Evolutionary conservation across 306 rosid species (phyloP), one percentile per base, ranked within the genome.

Genomic region (Malus asiatica): DNA sequence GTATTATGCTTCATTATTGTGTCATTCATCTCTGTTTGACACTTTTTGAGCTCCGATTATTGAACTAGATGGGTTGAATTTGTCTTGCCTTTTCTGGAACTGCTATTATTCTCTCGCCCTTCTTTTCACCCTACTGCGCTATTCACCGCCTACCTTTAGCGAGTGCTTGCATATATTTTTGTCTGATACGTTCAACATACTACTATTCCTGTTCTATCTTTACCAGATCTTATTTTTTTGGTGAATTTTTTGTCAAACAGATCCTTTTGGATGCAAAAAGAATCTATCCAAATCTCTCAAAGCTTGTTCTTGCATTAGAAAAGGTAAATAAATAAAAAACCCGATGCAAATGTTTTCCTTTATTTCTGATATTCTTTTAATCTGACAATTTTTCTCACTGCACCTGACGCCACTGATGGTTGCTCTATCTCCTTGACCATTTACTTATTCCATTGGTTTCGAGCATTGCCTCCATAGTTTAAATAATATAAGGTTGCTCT

Each of bases 261-360:
- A 95, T 95, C 76, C 88, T 95, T 42, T 82, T 95, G 87, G 97
- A 90, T 52, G 91, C 97, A 38, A 86, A 64, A 40, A 81, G 77
- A 75, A 88, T 90, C 76, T 95, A 95, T 79, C 99, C 97, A 32
- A 90, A 84, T 69, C 93, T 90, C 74, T 92, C 91, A 53, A 92
- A 95, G 89, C 99, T 95, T 76, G 97, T 89, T 35, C 85, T 92
- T 79, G 99, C 99, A 30, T 90, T 95, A 63, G 99, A 95, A 73
- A 95, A 95, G 97, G 99, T 95, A 88, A 71, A 66, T 44, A 32
- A 27, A 70, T 63, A 9, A 20, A 33, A 5, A 48, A 35, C 6
- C 42, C 23, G 38, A 46, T 63, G 40, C 29, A 22, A 9, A 35
- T 23, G 15, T 38, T 8, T 60, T 60, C 12, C 44, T 15, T 15